Percentiles rank a stretch among this genome's conserved stretches.
Conservation (phyloP, 768 basidiomycete species). For the Roridomyces roridus region DNA sequence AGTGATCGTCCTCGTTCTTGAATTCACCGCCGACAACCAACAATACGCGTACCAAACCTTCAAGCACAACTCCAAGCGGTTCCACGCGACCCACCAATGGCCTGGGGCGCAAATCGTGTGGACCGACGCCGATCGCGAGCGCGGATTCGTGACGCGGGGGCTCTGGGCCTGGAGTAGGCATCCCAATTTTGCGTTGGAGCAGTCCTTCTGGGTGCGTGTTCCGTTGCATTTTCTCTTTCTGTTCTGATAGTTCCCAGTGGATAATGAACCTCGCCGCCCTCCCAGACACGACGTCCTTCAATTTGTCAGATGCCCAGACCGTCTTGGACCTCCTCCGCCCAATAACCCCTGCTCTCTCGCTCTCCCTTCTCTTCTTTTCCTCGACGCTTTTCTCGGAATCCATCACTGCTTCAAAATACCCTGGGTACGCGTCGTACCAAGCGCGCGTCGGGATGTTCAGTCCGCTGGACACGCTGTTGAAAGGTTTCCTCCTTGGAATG, state of each 20-base stretch:
- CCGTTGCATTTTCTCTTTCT: not conserved
- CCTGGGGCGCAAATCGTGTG: conserved; percentile 68
- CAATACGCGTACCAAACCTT: conserved; percentile 86
- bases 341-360: conserved; percentile 61
- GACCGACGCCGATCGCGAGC: conserved; percentile 67
- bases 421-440: conserved; percentile 75
- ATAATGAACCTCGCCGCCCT: conserved; percentile 74
- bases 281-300: conserved; percentile 45
- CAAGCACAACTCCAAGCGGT: conserved; percentile 61
- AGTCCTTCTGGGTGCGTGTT: conserved; percentile 77
- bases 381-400: conserved; percentile 84
- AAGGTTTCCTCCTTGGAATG: conserved; percentile 29
- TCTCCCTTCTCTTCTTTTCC: conserved; percentile 75
- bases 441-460: conserved; percentile 84
- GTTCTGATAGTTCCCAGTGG: conserved; percentile 48
- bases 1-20: conserved; percentile 63
- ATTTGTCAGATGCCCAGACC: conserved; percentile 17
- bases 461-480: conserved; percentile 40
- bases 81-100: conserved; percentile 62
- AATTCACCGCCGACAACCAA: conserved; percentile 91
- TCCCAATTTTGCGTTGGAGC: conserved; percentile 93
- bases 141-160: conserved; percentile 87
- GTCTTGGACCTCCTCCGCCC: conserved; percentile 9
- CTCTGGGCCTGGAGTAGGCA: conserved; percentile 89
- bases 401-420: conserved; percentile 80